Conservation (phyloP, 2,329 filamentous ascomycete species). For the Beauveria sp. region DNA sequence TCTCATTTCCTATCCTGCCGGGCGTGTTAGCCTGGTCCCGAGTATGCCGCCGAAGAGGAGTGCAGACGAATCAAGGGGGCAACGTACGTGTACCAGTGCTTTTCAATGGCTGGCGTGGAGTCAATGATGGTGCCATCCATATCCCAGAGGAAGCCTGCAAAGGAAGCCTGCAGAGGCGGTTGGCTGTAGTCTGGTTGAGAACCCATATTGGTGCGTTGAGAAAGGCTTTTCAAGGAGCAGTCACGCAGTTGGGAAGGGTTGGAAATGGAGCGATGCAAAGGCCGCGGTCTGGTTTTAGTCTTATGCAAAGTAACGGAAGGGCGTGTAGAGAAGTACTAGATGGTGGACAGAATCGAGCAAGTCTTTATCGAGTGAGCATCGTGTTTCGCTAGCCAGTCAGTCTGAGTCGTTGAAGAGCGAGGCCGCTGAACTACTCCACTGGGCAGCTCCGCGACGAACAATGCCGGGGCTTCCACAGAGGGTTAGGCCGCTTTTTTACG, state of each 20-base stretch:
- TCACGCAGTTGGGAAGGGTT: too few relatives aligned
- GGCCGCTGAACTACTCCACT: slow-evolving; percentile 14
- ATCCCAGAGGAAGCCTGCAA: slow-evolving; percentile 58
- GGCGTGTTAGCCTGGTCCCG: slow-evolving; percentile 6
- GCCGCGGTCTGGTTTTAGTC: too few relatives aligned
- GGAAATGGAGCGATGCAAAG: too few relatives aligned
- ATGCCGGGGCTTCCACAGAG: slow-evolving; percentile 14
- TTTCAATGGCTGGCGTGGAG: slow-evolving; percentile 67
- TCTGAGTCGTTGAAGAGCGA: background rate
- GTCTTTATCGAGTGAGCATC: background rate
- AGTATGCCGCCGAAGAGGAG: background rate
- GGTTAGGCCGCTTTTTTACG: slow-evolving; percentile 7
- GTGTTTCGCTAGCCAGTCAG: background rate
- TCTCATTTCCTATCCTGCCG: slow-evolving; percentile 66
- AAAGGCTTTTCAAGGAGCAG: background rate
- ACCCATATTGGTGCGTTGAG: slow-evolving; percentile 21
- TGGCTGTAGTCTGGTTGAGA: slow-evolving; percentile 32
- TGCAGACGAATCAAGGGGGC: background rate
- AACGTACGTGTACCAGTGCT: slow-evolving; percentile 67
- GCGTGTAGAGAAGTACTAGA: background rate
- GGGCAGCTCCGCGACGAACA: slow-evolving; percentile 21
- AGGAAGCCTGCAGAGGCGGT: slow-evolving; percentile 38
- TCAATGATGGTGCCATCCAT: slow-evolving; percentile 83
- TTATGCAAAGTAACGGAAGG: background rate
- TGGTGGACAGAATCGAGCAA: background rate